Evolutionary conservation across 306 rosid genomes (phyloP).

Genomic region (Neltuma alba): DNA sequence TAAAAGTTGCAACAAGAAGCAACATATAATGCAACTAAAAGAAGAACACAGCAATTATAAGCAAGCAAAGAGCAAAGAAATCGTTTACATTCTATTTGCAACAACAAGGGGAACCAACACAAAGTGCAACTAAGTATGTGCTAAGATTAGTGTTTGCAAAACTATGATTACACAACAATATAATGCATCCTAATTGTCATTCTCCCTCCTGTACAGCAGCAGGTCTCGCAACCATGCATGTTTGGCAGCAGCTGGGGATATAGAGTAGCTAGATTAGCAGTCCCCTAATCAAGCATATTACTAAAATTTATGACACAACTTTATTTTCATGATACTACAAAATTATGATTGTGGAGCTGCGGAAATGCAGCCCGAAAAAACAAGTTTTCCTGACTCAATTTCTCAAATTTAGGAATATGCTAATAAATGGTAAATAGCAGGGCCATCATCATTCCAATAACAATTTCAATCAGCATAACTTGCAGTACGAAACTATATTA

Average conservation of each 20-base stretch:
- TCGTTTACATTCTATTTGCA: background rate
- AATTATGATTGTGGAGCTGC: background rate
- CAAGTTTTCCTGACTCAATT: background rate
- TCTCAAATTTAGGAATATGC: slow-evolving; percentile 4
- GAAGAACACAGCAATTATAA: background rate
- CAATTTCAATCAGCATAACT: slow-evolving; percentile 14
- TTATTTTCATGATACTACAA: background rate
- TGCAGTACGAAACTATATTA: slow-evolving; percentile 3
- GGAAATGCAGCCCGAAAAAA: background rate
- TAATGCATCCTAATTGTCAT: slow-evolving; percentile 6
- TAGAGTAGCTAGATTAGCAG: background rate
- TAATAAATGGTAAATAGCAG: background rate
- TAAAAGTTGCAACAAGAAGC: background rate
- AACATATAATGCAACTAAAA: background rate
- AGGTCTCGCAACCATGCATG: background rate
- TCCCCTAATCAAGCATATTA: background rate
- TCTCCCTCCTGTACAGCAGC: background rate
- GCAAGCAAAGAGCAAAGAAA: background rate
- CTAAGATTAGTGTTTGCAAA: background rate
- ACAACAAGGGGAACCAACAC: background rate
- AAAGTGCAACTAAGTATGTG: background rate
- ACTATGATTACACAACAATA: background rate
- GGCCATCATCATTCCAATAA: slow-evolving; percentile 1
- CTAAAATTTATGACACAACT: background rate
- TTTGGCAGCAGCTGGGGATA: background rate